Percentiles rank a stretch among this genome's conserved stretches.
Conservation (phyloP, 495 filamentous ascomycete genomes). For the Podospora sp. region DNA sequence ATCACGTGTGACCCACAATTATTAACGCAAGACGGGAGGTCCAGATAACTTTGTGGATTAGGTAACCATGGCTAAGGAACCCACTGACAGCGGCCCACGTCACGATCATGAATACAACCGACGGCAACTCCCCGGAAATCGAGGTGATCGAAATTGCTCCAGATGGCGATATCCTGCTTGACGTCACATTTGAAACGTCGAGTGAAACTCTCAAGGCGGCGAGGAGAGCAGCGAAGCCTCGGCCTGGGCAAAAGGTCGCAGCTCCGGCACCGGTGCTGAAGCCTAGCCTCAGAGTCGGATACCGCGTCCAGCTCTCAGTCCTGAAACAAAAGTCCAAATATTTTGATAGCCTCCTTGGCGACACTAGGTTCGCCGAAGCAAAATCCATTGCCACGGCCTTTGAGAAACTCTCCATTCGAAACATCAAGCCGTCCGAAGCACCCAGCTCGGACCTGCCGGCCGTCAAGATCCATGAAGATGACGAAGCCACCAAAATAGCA, state of each 20-base stretch:
- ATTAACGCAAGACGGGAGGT: not conserved
- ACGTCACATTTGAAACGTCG: constrained; percentile 56
- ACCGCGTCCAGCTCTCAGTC: constrained; percentile 40
- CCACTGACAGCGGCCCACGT: not conserved
- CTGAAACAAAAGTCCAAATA: constrained; percentile 58
- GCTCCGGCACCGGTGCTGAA: constrained; percentile 33
- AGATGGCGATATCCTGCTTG: constrained; percentile 59
- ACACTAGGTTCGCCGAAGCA: constrained; percentile 55
- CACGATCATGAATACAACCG: constrained; percentile 28
- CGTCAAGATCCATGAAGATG: constrained; percentile 60
- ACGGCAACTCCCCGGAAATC: constrained; percentile 24
- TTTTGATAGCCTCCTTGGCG: constrained; percentile 58
- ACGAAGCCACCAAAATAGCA: constrained; percentile 56
- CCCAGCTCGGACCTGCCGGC: constrained; percentile 53
- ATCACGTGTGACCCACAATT: constrained; percentile 1
- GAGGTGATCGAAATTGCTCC: constrained; percentile 48
- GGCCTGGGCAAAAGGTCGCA: constrained; percentile 24
- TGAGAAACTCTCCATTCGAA: constrained; percentile 41
- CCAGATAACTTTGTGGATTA: not conserved
- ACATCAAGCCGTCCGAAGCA: constrained; percentile 49
- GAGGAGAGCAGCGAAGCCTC: constrained; percentile 24
- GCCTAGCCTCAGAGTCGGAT: constrained; percentile 37
- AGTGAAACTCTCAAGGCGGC: constrained; percentile 42
- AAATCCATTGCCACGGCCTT: constrained; percentile 47
- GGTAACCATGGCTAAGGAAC: not conserved